phyloP scores from a whole-genome alignment of 2,329 filamentous ascomycete genomes.

The Colletotrichum costaricense region DNA sequence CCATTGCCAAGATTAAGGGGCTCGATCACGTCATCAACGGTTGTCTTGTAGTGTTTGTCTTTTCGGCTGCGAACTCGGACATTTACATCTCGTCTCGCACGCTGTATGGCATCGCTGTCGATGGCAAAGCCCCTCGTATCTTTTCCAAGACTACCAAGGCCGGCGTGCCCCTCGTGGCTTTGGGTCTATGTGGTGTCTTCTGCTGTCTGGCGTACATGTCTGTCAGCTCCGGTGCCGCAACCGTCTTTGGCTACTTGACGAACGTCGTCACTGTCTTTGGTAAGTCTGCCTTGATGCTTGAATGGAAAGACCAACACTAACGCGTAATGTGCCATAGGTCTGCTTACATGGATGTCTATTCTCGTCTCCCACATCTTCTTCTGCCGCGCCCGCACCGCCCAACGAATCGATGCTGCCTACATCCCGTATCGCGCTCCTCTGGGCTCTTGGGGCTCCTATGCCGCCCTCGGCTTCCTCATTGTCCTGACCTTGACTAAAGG shows the following conservation, averaged over 20 bases:
- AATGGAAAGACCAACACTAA: background rate
- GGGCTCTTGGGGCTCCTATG: background rate
- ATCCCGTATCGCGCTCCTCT: conserved; percentile 53
- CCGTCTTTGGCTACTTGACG: conserved; percentile 53
- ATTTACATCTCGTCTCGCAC: conserved; percentile 54
- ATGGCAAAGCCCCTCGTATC: conserved; percentile 51
- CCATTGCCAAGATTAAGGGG: conserved; percentile 21
- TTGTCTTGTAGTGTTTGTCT: conserved; percentile 26
- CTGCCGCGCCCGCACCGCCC: conserved; percentile 48
- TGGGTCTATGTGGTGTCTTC: conserved; percentile 49
- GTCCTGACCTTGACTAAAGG: conserved; percentile 19
- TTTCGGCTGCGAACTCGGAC: conserved; percentile 17
- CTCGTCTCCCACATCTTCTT: conserved; percentile 53
- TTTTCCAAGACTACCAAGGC: conserved; percentile 47
- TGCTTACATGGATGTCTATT: conserved; percentile 49
- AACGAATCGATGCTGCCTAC: conserved; percentile 45
- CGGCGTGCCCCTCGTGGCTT: conserved; percentile 55
- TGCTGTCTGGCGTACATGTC: conserved; percentile 54
- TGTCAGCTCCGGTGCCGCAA: conserved; percentile 46
- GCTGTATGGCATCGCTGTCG: conserved; percentile 52
- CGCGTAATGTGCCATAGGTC: background rate
- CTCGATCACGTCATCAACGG: conserved; percentile 29
- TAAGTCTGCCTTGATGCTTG: background rate
- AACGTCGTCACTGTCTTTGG: conserved; percentile 18
- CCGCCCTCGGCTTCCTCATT: conserved; percentile 8